Base-by-base conservation (phyloP, 306 rosid genomes). In the Begonia peltatifolia region DNA sequence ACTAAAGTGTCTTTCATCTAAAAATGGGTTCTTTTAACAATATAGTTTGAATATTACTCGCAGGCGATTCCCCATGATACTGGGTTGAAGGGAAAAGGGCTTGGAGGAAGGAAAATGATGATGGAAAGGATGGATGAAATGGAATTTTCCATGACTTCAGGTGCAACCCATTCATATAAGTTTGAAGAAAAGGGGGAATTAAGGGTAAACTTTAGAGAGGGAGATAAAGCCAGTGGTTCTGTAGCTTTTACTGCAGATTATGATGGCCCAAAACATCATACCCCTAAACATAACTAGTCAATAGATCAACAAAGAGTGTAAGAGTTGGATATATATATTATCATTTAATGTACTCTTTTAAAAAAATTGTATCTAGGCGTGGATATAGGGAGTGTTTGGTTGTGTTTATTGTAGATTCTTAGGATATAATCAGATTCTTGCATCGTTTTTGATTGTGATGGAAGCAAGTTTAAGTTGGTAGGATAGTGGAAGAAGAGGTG, bases 241-340 rank as follows among this genome's bases (percentile, higher is more conserved):
- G 64, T 41, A 60, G 20, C 64, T 41, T 50, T 60, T 60, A 54
- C 56, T 60, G 57, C 57, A 17, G 64, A 60, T 51, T 60, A 60
- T 9, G 52, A 51, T 22, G 64, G 64, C 22, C 64, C 64, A 49
- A 7, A 48, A 11, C 64, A 51, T 49, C 64, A 60, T 20, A 47
- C 64, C 42, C 64, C 64, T 51, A 42, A 12, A 42, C 64, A 60
- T 51, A 60, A 60, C 42, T 60, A 17, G 48, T 57, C 50, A 58
- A 8, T 56, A 42, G 25, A 38, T 11, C 23, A 56, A 18, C 20
- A 43, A 44, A 52, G 61, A 30, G 38, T 12, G 16, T 47, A 15
- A 47, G 18, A 42, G 38, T 30, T 30, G 9, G 38, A 30, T 5
- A 30, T 30, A 30, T 30, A 30, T 30, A 30, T 30, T 30, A 30